A percentile compares a stretch with the other conserved stretches of the same genome.
These are phyloP conservation scores for Euphorbia celastroides DNA, from an alignment of 441 rosid genomes.

Conservation along the genomic window DNA sequence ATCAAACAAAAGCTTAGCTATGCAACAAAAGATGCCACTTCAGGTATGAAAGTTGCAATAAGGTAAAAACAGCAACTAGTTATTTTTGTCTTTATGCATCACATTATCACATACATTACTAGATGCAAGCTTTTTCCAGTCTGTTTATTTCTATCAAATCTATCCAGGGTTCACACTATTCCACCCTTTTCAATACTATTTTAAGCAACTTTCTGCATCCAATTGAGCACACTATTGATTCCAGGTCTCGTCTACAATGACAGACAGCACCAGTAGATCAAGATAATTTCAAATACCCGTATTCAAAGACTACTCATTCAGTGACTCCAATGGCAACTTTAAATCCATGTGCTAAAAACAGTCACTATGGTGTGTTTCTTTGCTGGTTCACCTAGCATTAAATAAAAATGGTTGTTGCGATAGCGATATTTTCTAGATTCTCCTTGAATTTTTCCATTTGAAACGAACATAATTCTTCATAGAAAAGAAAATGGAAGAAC, in stretches of 20 bases:
- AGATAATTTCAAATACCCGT: background rate
- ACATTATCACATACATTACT: too few species aligned
- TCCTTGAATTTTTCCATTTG: background rate
- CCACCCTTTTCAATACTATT: background rate
- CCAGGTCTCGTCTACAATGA: background rate
- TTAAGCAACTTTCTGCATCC: background rate
- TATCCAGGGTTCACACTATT: background rate
- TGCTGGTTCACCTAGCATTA: background rate
- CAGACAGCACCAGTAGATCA: background rate
- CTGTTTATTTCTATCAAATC: background rate
- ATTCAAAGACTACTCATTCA: background rate
- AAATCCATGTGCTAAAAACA: background rate
- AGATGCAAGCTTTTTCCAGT: background rate
- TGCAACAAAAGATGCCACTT: background rate
- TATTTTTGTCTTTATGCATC: too few species aligned
- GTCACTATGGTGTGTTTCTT: background rate
- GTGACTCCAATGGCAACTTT: background rate
- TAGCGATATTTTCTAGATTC: background rate
- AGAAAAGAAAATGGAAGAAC: background rate
- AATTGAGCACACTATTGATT: background rate
- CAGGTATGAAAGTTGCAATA: too few species aligned
- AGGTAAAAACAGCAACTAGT: too few species aligned
- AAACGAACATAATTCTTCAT: background rate
- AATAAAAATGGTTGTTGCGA: background rate
- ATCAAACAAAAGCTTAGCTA: background rate